A percentile compares a stretch with the other conserved stretches of the same genome.
phyloP scores from a whole-genome alignment of 75 land plant genomes.

The Pinus tabuliformis region DNA sequence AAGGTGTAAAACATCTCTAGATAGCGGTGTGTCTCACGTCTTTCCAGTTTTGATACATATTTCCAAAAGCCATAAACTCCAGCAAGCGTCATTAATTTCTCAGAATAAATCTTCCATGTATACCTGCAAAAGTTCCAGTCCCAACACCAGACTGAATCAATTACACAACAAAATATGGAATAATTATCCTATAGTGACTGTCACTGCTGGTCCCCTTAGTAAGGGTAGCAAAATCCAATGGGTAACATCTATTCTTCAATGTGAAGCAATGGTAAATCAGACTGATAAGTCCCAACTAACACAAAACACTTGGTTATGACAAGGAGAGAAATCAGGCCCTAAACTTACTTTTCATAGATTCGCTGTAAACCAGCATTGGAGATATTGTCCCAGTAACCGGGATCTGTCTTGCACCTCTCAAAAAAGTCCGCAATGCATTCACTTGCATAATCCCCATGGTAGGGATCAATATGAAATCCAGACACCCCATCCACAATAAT shows the following conservation, averaged over 20 bases:
- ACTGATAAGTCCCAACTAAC: neutral
- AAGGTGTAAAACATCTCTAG: conserved; percentile 69
- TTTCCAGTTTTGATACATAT: conserved; percentile 50
- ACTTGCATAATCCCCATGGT: conserved; percentile 32
- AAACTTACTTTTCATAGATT: conserved; percentile 46
- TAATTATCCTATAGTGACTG: too few relatives aligned
- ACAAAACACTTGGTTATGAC: neutral
- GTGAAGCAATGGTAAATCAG: neutral
- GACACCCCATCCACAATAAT: conserved; percentile 59
- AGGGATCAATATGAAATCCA: conserved; percentile 70
- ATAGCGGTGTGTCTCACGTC: conserved; percentile 48
- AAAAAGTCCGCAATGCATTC: conserved; percentile 44
- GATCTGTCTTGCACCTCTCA: conserved; percentile 36
- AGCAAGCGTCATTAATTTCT: conserved; percentile 51
- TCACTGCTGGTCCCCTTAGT: too few relatives aligned
- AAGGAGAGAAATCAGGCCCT: neutral
- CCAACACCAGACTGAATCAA: neutral
- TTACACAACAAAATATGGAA: neutral
- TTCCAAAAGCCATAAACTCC: conserved; percentile 72
- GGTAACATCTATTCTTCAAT: too few relatives aligned
- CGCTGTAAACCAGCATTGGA: conserved; percentile 50
- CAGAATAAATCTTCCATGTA: conserved; percentile 67
- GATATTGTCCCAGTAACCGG: conserved; percentile 32
- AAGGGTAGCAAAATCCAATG: too few relatives aligned
- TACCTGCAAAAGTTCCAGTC: conserved; percentile 21